Base-by-base conservation (phyloP, 352 stramenopile genomes). In the Globisporangium sylvaticum region DNA sequence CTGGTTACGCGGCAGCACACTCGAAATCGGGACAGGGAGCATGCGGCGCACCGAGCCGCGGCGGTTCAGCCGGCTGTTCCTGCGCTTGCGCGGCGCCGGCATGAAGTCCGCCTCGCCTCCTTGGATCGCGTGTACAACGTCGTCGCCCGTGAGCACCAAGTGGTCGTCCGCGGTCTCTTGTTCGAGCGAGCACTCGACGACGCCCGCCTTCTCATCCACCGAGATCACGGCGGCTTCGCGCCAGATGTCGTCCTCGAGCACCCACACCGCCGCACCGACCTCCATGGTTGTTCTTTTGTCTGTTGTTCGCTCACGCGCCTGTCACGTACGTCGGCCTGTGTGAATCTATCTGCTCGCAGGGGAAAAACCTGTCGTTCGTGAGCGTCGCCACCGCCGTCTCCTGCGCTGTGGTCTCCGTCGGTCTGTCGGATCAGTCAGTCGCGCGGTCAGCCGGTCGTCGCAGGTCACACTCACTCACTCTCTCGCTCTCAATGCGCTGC, bases 171-270 rank as follows among this genome's bases (percentile, higher is more conserved):
- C 66, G 9, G 60, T 62, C 32, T 91, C 81, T 4, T 74, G 72
- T 60, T 88, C 82, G 24, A 92, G 62, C 29, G 76, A 64, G 63
- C 84, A 92, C 62, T 88, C 78, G 44, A 93, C 66, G 27, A 68
- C 71, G 39, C 75, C 80, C 1, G 69, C 67, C n/a, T 67, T 62
- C 3, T 75, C 62, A 65, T 91, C 70, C n/a, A 81, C 60, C 2
- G 67, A 65, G 20, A 86, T 32, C 22, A 95, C 83, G 9, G 86
- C 75, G n/a, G 85, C 87, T 42, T 89, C 83, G 65, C 79, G 81
- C 87, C 87, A 95, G 46, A 91, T n/a, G 32, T 81, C 69, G 52
- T 79, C 69, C 58, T 90, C 77, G 52, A 92, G 84, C 66, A 90
- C 83, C 87, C 87, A 95, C 54, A 95, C 84, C 42, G 83, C 70